Evolutionary conservation across 2,329 filamentous ascomycete genomes (phyloP).

Genomic region (Mollisiaceae sp.): DNA sequence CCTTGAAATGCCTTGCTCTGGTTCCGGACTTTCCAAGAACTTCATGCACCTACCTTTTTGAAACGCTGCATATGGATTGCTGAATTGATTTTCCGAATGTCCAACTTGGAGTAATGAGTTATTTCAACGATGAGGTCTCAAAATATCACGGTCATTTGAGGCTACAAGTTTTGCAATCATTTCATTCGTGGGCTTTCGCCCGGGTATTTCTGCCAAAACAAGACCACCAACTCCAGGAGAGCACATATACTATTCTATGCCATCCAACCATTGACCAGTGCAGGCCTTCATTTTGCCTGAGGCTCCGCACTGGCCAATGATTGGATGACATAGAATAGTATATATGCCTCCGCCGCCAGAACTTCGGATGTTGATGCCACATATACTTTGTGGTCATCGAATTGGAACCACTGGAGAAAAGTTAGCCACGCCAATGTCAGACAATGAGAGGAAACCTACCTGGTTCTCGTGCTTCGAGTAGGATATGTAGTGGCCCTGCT

Average conservation of each 20-base stretch:
- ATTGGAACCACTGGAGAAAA: slow-evolving; percentile 79
- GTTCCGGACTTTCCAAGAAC: too few species aligned
- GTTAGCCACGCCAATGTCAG: background rate
- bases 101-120: too few species aligned
- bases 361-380: slow-evolving; percentile 84
- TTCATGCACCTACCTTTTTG: too few species aligned
- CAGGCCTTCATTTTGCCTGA: slow-evolving; percentile 21
- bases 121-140: too few species aligned
- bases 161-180: too few species aligned
- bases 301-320: slow-evolving; percentile 50
- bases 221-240: too few species aligned
- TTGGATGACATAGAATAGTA: slow-evolving; percentile 84
- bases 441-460: slow-evolving; percentile 45
- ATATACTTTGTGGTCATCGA: slow-evolving; percentile 94
- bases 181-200: too few species aligned
- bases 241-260: slow-evolving; percentile 93
- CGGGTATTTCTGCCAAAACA: too few species aligned
- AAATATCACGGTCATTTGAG: too few species aligned
- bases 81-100: too few species aligned
- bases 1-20: too few species aligned
- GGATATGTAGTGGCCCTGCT: slow-evolving; percentile 79
- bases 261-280: slow-evolving; percentile 59
- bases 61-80: too few species aligned
- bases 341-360: slow-evolving; percentile 82
- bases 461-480: slow-evolving; percentile 83